These are phyloP conservation scores for Lecanicillium sp. DNA, from an alignment of 2,329 filamentous ascomycete species.

Conservation along the genomic window DNA sequence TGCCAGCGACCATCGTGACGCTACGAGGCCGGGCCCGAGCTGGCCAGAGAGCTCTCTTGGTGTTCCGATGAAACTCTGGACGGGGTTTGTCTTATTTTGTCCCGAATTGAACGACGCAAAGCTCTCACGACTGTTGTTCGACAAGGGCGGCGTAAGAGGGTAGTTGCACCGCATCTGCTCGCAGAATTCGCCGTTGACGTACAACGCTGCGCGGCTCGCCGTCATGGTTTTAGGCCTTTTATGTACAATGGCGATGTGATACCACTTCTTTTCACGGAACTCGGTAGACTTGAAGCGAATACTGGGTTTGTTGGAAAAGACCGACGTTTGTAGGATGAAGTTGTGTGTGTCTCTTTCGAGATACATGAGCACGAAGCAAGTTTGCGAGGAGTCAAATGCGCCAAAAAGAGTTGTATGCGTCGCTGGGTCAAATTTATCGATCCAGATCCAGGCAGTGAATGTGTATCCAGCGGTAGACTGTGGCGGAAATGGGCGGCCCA, in stretches of 20 bases:
- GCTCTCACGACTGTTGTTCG: slow-evolving; percentile 57
- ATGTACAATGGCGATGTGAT: slow-evolving; percentile 88
- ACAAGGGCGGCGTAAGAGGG: slow-evolving; percentile 65
- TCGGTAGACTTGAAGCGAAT: slow-evolving; percentile 82
- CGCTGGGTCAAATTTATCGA: slow-evolving; percentile 78
- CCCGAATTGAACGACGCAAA: slow-evolving; percentile 63
- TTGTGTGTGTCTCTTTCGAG: slow-evolving; percentile 89
- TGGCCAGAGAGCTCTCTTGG: slow-evolving; percentile 78
- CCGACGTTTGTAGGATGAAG: slow-evolving; percentile 93
- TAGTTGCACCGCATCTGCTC: slow-evolving; percentile 90
- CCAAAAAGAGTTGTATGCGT: slow-evolving; percentile 95
- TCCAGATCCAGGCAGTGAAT: slow-evolving; percentile 79
- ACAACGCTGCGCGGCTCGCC: slow-evolving; percentile 77
- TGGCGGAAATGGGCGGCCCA: slow-evolving; percentile 81
- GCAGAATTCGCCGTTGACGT: slow-evolving; percentile 87
- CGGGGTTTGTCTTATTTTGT: slow-evolving; percentile 54
- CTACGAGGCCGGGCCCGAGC: slow-evolving; percentile 65
- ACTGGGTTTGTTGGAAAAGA: slow-evolving; percentile 78
- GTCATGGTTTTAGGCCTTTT: slow-evolving; percentile 68
- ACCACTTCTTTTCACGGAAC: slow-evolving; percentile 78
- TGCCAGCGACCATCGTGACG: slow-evolving; percentile 81
- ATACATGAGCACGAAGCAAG: slow-evolving; percentile 90
- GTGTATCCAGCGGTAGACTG: slow-evolving; percentile 78
- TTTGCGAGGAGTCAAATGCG: slow-evolving; percentile 84
- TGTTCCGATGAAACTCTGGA: slow-evolving; percentile 91